Conservation (phyloP, 2,329 filamentous ascomycete genomes). For the Rutstroemia sp. region DNA sequence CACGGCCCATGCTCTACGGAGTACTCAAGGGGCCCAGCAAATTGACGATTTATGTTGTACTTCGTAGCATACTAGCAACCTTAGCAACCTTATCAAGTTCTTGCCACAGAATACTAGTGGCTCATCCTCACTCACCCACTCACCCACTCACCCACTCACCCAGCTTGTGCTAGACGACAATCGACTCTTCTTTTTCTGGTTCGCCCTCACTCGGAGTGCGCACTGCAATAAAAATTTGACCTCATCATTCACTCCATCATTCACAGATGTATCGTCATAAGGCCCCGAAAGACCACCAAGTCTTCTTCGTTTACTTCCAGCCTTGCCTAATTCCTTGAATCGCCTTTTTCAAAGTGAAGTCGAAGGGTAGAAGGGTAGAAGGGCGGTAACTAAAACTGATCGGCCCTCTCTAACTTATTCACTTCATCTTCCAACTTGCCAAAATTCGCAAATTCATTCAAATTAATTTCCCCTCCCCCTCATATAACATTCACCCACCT, state of each 20-base stretch:
- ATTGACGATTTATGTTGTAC: too few relatives aligned
- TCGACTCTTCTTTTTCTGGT: too few relatives aligned
- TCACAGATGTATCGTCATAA: slow-evolving; percentile 8
- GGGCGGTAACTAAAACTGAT: background rate
- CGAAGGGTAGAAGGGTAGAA: background rate
- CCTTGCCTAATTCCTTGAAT: slow-evolving; percentile 8
- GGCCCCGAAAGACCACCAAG: slow-evolving; percentile 4
- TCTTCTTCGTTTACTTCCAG: slow-evolving; percentile 4
- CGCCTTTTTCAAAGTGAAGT: background rate
- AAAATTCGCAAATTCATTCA: background rate
- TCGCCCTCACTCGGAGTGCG: background rate
- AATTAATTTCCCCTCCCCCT: slow-evolving; percentile 6
- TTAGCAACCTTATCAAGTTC: too few relatives aligned
- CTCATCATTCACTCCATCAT: slow-evolving; percentile 4
- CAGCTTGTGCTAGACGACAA: too few relatives aligned
- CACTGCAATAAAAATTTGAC: background rate
- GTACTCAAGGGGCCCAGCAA: too few relatives aligned
- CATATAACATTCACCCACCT: background rate
- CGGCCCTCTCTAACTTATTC: background rate
- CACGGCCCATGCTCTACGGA: too few relatives aligned
- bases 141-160: too few relatives aligned
- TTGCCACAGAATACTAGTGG: too few relatives aligned
- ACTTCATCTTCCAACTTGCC: background rate
- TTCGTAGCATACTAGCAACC: too few relatives aligned
- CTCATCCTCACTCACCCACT: too few relatives aligned